These are phyloP conservation scores for Melanopsichium pennsylvanicum DNA, from an alignment of 1,284 basidiomycete species.

Conservation along the genomic window DNA sequence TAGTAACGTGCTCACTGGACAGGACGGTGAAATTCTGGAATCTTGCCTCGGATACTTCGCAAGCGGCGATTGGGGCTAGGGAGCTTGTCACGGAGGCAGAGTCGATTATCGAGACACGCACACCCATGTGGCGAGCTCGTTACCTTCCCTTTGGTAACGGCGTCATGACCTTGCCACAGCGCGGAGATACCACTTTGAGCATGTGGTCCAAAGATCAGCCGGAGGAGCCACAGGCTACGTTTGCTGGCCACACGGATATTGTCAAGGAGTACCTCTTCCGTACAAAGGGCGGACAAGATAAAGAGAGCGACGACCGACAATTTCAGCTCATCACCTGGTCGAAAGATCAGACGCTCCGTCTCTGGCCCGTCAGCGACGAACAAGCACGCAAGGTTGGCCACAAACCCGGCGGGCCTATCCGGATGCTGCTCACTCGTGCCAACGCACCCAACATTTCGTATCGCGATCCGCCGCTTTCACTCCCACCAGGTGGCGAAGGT, in stretches of 20 bases:
- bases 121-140: slow-evolving; percentile 93
- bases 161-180: slow-evolving; percentile 85
- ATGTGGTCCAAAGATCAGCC: slow-evolving; percentile 76
- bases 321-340: slow-evolving; percentile 87
- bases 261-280: slow-evolving; percentile 99
- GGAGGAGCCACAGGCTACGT: slow-evolving; percentile 74
- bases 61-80: slow-evolving; percentile 52
- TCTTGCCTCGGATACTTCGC: slow-evolving; percentile 43
- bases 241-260: slow-evolving; percentile 88
- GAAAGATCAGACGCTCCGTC: slow-evolving; percentile 87
- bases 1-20: slow-evolving; percentile 64
- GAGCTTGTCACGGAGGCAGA: slow-evolving; percentile 59
- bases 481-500: slow-evolving; percentile 10
- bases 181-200: slow-evolving; percentile 83
- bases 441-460: slow-evolving; percentile 57
- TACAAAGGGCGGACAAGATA: slow-evolving; percentile 70
- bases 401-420: slow-evolving; percentile 69
- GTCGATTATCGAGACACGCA: slow-evolving; percentile 75
- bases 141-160: slow-evolving; percentile 92
- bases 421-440: slow-evolving; percentile 69
- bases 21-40: slow-evolving; percentile 64
- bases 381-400: slow-evolving; percentile 70
- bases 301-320: slow-evolving; percentile 52
- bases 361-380: slow-evolving; percentile 85
- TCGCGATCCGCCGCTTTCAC: slow-evolving; percentile 39